Base-by-base conservation (phyloP, 2,329 filamentous ascomycete species). In the Aspergillus versicolor region DNA sequence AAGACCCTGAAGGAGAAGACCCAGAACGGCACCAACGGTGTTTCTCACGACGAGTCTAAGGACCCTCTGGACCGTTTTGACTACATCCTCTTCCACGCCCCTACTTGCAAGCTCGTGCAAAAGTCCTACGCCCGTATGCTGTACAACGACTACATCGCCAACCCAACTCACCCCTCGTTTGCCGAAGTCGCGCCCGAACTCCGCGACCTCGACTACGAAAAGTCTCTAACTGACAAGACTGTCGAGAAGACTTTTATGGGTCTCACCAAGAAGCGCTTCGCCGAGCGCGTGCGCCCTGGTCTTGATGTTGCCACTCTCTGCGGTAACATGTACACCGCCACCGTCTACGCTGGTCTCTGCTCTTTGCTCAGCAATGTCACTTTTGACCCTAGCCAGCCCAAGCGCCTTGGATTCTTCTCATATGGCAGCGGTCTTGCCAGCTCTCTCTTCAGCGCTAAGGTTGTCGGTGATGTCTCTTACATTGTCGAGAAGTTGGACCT, bases 191-290 rank as follows among this genome's bases (percentile, higher is more conserved):
- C 90, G 52, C 82, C 87, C 42, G 90, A 92, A 76, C 78, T 93
- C 60, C 85, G 87, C 62, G 88, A 91, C 68, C 82, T 94, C 77
- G 87, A 90, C 71, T 93, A 93, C 76, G 81, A 88, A 70, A 86
- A 88, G 77, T 93, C 90, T 3, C 77, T 94, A 67, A 86, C 84
- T 61, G 90, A 94, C 81, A 92, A 91, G 82, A 83, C 81, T 52
- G 84, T 94, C 40, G 90, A 94, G 82, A 94, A 93, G 85, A 88
- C 88, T 61, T 94, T 94, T 75, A 90, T 94, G 88, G 81, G 73
- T 57, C 81, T 93, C 66, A 88, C 88, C 74, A 93, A 94, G 85
- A 92, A 92, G 83, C 85, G 84, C 67, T 93, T 90, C 78, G 83
- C 85, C 71, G 88, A 92, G 77, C 88, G 90, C 68, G 88, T 94